Base-by-base conservation (phyloP, 805 yeast genomes). In the Zygosaccharomyces kombuchaensis region DNA sequence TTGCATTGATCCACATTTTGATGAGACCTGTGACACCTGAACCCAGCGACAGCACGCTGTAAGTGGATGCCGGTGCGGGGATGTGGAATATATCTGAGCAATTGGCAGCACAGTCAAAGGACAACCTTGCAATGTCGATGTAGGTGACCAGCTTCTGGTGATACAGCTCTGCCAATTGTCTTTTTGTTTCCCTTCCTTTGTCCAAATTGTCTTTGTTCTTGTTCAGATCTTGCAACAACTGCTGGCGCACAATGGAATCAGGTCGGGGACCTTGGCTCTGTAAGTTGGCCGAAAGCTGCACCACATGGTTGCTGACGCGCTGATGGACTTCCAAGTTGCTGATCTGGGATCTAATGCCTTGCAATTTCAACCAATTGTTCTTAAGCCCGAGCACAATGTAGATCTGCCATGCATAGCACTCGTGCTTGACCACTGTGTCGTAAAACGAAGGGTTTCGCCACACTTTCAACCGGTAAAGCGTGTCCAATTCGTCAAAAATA, bases 401-500 rank as follows among this genome's bases (percentile, higher is more conserved):
- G 44, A 73, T 72, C 66, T 80, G 81, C 90, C 91, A 84, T 0
- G 87, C 80, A 31, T 76, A 66, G 2, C 81, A 70, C 62, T 81
- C 87, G 59, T 84, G 87, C 55, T 72, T 71, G 3, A 67, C 62
- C 4, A 77, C 80, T 41, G 75, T 52, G 10, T 58, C 46, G 5
- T 65, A 48, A 2, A 68, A 52, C 7, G 51, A 40, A 12, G 47
- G 40, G 36, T 62, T 59, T 12, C 52, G 50, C 56, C 60, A 58
- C 4, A 66, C 42, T 21, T 60, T 59, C 44, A 74, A 72, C 55
- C 81, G 81, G 66, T 70, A 78, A 27, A 82, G 64, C 13, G 83
- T 66, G 25, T 75, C 66, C 16, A 80, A 60, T 62, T 84, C 91
- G 63, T 84, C 91, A 56, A 76, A 76, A 31, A 81, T 58, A 6